A percentile compares a stretch with the other conserved stretches of the same genome.
These are phyloP conservation scores for Eucalyptus shirleyi DNA, from an alignment of 345 rosid genomes.

Conservation along the genomic window DNA sequence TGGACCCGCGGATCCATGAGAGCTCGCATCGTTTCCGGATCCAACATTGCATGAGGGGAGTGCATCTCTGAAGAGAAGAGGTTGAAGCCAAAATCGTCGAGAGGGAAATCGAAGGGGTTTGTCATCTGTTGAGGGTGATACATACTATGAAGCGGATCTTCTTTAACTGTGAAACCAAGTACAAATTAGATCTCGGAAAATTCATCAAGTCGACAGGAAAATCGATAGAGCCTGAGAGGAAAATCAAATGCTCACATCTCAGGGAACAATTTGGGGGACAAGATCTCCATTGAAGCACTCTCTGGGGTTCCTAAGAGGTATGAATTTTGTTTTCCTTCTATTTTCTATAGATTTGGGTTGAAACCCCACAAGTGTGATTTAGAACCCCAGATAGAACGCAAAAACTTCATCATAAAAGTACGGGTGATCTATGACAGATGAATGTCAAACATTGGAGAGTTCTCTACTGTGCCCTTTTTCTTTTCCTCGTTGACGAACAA, in stretches of 20 bases:
- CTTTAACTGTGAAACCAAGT: background rate
- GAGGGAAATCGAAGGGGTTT: background rate
- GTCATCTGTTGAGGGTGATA: background rate
- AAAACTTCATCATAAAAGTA: background rate
- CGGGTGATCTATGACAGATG: background rate
- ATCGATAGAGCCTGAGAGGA: background rate
- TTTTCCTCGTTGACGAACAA: background rate
- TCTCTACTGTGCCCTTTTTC: background rate
- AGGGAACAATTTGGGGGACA: conserved; percentile 16
- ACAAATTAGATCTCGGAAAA: background rate
- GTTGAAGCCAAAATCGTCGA: background rate
- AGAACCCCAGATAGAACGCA: background rate
- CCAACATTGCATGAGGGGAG: background rate
- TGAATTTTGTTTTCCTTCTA: background rate
- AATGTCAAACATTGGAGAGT: background rate
- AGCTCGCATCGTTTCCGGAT: background rate
- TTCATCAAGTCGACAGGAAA: background rate
- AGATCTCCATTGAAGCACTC: conserved; percentile 5
- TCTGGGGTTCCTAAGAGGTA: background rate
- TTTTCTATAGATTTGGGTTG: background rate
- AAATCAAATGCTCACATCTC: conserved; percentile 2
- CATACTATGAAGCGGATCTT: background rate
- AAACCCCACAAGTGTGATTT: background rate
- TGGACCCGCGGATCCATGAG: background rate
- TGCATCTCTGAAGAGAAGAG: background rate